Percentiles rank a stretch among this genome's conserved stretches.
phyloP scores from a whole-genome alignment of 305 asterid genomes.

The Euphrasia arctica region DNA sequence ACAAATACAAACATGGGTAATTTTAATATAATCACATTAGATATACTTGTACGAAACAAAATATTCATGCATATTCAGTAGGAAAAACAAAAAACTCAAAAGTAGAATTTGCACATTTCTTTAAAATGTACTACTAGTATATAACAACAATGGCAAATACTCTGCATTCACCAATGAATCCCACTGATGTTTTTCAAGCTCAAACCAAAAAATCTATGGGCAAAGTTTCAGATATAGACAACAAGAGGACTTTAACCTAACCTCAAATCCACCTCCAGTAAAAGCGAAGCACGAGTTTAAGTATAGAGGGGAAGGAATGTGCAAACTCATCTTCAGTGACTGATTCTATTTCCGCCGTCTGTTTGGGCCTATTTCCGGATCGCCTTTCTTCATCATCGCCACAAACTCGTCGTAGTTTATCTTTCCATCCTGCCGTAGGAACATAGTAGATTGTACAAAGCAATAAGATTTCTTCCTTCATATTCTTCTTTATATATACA shows the following conservation, averaged over 20 bases:
- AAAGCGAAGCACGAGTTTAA: not conserved
- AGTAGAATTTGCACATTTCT: conserved; percentile 21
- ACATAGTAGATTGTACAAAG: conserved; percentile 13
- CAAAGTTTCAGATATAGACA: conserved; percentile 11
- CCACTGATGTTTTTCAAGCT: conserved; percentile 11
- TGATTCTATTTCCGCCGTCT: conserved; percentile 57
- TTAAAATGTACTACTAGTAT: not conserved
- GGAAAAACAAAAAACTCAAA: conserved; percentile 9
- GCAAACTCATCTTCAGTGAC: not conserved
- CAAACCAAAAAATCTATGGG: not conserved
- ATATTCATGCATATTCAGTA: not conserved
- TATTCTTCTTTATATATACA: not conserved
- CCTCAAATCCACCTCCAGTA: conserved; percentile 5
- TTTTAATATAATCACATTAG: too few relatives aligned
- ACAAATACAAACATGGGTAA: too few relatives aligned
- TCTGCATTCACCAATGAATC: not conserved
- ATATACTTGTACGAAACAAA: too few relatives aligned
- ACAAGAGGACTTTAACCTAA: conserved; percentile 1
- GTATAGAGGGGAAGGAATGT: too few relatives aligned
- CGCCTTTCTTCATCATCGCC: conserved; percentile 84
- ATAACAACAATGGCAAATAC: conserved; percentile 12
- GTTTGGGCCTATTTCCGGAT: conserved; percentile 51
- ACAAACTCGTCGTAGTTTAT: conserved; percentile 83
- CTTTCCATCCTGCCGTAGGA: conserved; percentile 46
- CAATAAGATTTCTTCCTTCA: not conserved